A percentile compares a stretch with the other conserved stretches of the same genome.
These are phyloP conservation scores for Boechera stricta DNA, from an alignment of 345 rosid genomes.

Conservation along the genomic window DNA sequence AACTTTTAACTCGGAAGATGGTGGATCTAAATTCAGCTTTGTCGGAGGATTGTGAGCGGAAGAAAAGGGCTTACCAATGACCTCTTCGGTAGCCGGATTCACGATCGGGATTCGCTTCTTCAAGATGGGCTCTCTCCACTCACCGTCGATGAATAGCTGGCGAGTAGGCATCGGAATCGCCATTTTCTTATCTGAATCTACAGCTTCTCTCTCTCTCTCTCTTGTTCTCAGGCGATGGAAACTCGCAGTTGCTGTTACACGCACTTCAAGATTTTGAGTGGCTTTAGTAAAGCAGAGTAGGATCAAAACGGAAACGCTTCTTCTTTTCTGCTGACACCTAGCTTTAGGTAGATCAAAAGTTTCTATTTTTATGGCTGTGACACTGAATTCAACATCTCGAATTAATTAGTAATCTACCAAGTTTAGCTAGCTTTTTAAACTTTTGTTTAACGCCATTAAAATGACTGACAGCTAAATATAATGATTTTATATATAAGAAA, in stretches of 20 bases:
- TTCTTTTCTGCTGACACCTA: too few species aligned
- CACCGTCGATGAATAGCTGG: conserved; percentile 80
- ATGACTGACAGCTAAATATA: too few species aligned
- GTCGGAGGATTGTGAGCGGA: background rate
- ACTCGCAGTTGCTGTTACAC: conserved; percentile 6
- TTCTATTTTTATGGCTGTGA: too few species aligned
- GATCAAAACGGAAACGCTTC: too few species aligned
- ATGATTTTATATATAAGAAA: too few species aligned
- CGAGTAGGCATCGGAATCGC: conserved; percentile 62
- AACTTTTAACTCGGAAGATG: background rate
- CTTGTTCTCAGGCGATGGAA: background rate
- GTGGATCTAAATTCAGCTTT: background rate
- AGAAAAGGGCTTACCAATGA: conserved; percentile 56
- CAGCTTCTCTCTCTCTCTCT: background rate
- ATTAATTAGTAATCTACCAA: too few species aligned
- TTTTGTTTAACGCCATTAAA: too few species aligned
- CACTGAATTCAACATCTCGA: too few species aligned
- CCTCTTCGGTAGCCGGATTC: conserved; percentile 77
- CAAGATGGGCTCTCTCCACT: conserved; percentile 81
- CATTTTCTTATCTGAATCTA: conserved; percentile 44
- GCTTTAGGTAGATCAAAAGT: too few species aligned
- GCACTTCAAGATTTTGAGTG: background rate
- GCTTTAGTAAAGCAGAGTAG: too few species aligned
- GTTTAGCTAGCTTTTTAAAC: too few species aligned
- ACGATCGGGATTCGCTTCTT: conserved; percentile 76